These are phyloP conservation scores for Chrysosporium keratinophilum DNA, from an alignment of 2,329 filamentous ascomycete genomes.

Conservation along the genomic window DNA sequence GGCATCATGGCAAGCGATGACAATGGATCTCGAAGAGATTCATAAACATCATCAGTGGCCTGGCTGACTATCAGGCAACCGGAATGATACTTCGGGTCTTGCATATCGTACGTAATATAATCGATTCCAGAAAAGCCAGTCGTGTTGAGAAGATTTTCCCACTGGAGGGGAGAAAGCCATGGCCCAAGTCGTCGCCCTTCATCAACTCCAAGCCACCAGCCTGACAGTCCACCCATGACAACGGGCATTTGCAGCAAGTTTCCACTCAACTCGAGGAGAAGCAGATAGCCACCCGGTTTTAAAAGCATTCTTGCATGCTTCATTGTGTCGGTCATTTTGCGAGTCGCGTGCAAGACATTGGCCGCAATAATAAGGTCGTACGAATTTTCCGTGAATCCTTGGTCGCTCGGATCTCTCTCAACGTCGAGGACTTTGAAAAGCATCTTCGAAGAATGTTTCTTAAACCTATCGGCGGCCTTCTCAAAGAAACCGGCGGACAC, in stretches of 20 bases:
- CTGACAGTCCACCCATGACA: conserved; percentile 26
- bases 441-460: conserved; percentile 21
- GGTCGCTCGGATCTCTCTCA: conserved; percentile 24
- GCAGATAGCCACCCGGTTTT: conserved; percentile 39
- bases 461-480: conserved; percentile 25
- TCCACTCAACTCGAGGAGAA: conserved; percentile 31
- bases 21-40: background rate
- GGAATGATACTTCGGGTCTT: background rate
- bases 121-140: background rate
- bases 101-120: background rate
- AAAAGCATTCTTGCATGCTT: conserved; percentile 31
- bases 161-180: background rate
- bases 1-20: background rate
- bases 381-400: conserved; percentile 25
- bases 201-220: conserved; percentile 20
- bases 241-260: conserved; percentile 19
- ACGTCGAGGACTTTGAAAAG: conserved; percentile 28
- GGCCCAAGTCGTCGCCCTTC: conserved; percentile 7
- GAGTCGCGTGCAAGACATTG: conserved; percentile 34
- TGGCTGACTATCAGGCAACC: background rate
- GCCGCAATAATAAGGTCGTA: conserved; percentile 34
- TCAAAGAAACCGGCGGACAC: conserved; percentile 36
- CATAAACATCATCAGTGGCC: background rate
- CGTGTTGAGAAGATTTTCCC: conserved; percentile 2
- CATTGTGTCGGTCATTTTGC: conserved; percentile 19